Evolutionary conservation across 2,329 filamentous ascomycete species (phyloP), one percentile per base, ranked within the genome.

Genomic region (Gaeumannomyces sp.): DNA sequence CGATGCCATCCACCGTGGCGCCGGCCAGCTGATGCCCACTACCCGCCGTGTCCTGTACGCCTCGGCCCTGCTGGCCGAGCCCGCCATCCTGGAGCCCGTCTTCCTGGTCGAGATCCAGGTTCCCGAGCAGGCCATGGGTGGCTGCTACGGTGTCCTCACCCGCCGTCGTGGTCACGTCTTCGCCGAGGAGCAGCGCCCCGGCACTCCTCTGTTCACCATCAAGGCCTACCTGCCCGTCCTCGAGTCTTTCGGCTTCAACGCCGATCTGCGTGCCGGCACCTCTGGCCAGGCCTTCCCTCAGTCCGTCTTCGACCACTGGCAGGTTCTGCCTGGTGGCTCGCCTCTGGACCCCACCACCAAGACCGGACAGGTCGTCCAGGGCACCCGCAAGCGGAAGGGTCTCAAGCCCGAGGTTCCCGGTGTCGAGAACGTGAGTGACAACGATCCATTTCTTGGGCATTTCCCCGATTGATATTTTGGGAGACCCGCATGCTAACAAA

Each of bases 81-180:
- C 95, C 71, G 89, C 87, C 81, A 88, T 99, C 69, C 89, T 93
- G 74, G 95, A 99, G 88, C 95, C 95, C 77, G 91, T 99, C 82
- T 99, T 96, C 91, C 85, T 97, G 79, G 93, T 97, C 80, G 95
- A 99, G 83, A 99, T 99, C 81, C 93, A 97, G 85, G 95, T 99
- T 69, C 94, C 94, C 76, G 95, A 99, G 87, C 85, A 89, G 77
- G 94, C 95, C 79, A 98, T 99, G 95, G 95, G 95, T 87, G 95
- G 95, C 88, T 96, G 99, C 82, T 99, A 99, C 84, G 91, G 93
- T 90, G 93, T 97, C 78, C 91, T 99, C 75, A 97, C 93, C 82
- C 91, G 93, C 77, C 87, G 93, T 81, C 90, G 95, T 91, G 95
- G 95, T 87, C 94, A 98, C 89, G 95, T 99, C 83, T 97, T 98